A percentile compares a stretch with the other conserved stretches of the same genome.
phyloP scores from a whole-genome alignment of 805 yeast genomes.

The Saturnispora quitensis region DNA sequence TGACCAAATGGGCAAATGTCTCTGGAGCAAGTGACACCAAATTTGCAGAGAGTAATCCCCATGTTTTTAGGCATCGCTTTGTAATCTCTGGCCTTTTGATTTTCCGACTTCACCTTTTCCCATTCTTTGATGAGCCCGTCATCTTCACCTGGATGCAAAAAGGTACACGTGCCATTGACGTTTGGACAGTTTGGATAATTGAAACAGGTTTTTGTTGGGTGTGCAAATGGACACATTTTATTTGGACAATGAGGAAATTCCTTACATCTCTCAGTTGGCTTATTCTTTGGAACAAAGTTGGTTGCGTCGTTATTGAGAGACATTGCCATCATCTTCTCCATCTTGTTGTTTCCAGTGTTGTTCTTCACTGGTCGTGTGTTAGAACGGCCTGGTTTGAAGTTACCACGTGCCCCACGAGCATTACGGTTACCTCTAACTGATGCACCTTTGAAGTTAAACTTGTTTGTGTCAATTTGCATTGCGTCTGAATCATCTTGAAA shows the following conservation, averaged over 20 bases:
- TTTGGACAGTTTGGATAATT: slow-evolving; percentile 72
- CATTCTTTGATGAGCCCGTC: slow-evolving; percentile 59
- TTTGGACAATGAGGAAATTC: slow-evolving; percentile 62
- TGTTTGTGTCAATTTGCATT: slow-evolving; percentile 7
- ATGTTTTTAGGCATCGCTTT: slow-evolving; percentile 9
- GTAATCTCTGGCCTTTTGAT: slow-evolving; percentile 7
- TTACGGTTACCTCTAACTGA: not conserved
- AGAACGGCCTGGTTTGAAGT: slow-evolving; percentile 6
- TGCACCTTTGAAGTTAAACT: slow-evolving; percentile 4
- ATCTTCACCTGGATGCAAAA: slow-evolving; percentile 79
- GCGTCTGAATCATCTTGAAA: slow-evolving; percentile 23
- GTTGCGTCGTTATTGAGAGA: slow-evolving; percentile 22
- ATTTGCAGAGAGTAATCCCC: slow-evolving; percentile 63
- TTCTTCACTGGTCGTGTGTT: not conserved
- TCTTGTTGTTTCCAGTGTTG: slow-evolving; percentile 6
- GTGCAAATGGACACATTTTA: slow-evolving; percentile 64
- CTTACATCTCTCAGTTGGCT: slow-evolving; percentile 54
- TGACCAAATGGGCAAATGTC: slow-evolving; percentile 83
- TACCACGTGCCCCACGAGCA: slow-evolving; percentile 5
- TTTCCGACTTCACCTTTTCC: slow-evolving; percentile 42
- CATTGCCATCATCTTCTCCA: slow-evolving; percentile 25
- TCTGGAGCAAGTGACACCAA: slow-evolving; percentile 65
- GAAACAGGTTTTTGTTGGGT: slow-evolving; percentile 70
- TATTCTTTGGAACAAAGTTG: slow-evolving; percentile 34
- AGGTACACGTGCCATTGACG: slow-evolving; percentile 74